These are phyloP conservation scores for Eimeria mitis DNA, from an alignment of 169 alveolate species.

Conservation along the genomic window DNA sequence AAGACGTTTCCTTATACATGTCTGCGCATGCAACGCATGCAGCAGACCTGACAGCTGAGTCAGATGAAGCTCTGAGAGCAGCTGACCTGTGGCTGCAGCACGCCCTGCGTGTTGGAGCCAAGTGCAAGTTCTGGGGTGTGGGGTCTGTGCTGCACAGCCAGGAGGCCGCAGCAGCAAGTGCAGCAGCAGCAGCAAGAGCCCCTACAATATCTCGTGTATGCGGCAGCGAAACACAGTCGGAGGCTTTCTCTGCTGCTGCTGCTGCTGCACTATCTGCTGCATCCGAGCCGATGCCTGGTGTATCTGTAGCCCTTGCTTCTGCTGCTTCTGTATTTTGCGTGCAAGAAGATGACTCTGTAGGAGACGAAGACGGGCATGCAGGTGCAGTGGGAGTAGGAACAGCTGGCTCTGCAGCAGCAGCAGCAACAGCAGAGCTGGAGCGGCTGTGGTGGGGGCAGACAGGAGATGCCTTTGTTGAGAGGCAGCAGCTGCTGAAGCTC, in stretches of 20 bases:
- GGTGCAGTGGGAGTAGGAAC: slow-evolving; percentile 18
- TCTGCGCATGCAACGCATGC: slow-evolving; percentile 71
- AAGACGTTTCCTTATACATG: slow-evolving; percentile 54
- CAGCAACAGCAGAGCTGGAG: slow-evolving; percentile 50
- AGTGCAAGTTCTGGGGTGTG: slow-evolving; percentile 53
- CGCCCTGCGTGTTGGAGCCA: slow-evolving; percentile 9
- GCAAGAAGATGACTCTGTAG: slow-evolving; percentile 39
- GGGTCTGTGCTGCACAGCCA: slow-evolving; percentile 48
- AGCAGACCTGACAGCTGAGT: slow-evolving; percentile 57
- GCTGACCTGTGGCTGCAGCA: slow-evolving; percentile 56
- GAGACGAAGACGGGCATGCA: slow-evolving; percentile 20
- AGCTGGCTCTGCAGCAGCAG: not conserved
- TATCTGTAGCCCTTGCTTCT: slow-evolving; percentile 52
- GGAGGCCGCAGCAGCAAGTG: slow-evolving; percentile 65
- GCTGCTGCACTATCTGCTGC: slow-evolving; percentile 48
- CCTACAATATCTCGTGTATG: not conserved
- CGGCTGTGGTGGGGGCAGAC: slow-evolving; percentile 54
- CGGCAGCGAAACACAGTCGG: slow-evolving; percentile 23
- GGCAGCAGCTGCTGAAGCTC: slow-evolving; percentile 45
- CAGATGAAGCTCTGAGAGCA: slow-evolving; percentile 46
- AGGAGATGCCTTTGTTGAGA: not conserved
- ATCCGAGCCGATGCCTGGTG: slow-evolving; percentile 29
- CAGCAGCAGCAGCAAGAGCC: not conserved
- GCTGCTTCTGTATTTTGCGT: slow-evolving; percentile 45
- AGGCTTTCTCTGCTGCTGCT: slow-evolving; percentile 41